Conservation (phyloP, 1,284 basidiomycete genomes). For the Tranzscheliella williamsii region DNA sequence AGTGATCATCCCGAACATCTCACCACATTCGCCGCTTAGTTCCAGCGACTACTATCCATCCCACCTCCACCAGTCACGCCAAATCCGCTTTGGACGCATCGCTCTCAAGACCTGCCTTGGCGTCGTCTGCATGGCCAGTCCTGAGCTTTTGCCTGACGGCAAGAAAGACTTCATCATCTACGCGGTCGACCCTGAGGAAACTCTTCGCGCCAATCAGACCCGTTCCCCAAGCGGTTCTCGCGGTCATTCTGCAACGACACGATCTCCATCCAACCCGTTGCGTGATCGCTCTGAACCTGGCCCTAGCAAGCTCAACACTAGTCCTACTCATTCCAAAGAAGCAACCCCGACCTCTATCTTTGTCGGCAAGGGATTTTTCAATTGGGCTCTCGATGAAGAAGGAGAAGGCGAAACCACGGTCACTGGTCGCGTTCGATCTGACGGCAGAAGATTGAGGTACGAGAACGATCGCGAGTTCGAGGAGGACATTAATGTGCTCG, state of each 20-base stretch:
- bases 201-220: slow-evolving; percentile 33
- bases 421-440: slow-evolving; percentile 50
- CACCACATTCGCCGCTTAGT: slow-evolving; percentile 17
- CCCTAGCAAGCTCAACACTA: slow-evolving; percentile 20
- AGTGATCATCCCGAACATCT: slow-evolving; percentile 38
- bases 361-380: slow-evolving; percentile 57
- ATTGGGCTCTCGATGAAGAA: slow-evolving; percentile 51
- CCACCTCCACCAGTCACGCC: slow-evolving; percentile 5
- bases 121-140: slow-evolving; percentile 57
- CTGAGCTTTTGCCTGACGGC: slow-evolving; percentile 53
- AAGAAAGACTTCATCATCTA: slow-evolving; percentile 57
- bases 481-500: slow-evolving; percentile 47
- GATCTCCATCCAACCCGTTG: slow-evolving; percentile 11
- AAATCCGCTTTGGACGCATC: slow-evolving; percentile 46
- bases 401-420: slow-evolving; percentile 55
- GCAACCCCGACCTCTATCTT: slow-evolving; percentile 30
- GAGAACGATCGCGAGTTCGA: slow-evolving; percentile 50
- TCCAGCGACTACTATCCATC: slow-evolving; percentile 16
- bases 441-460: slow-evolving; percentile 30
- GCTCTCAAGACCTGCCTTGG: slow-evolving; percentile 56
- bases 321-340: slow-evolving; percentile 18
- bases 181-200: slow-evolving; percentile 58
- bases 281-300: slow-evolving; percentile 23
- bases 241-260: slow-evolving; percentile 7
- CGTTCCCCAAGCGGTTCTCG: slow-evolving; percentile 21